Evolutionary conservation across 805 yeast genomes (phyloP), one percentile per base, ranked within the genome.

Genomic region (Pichia paraexigua): DNA sequence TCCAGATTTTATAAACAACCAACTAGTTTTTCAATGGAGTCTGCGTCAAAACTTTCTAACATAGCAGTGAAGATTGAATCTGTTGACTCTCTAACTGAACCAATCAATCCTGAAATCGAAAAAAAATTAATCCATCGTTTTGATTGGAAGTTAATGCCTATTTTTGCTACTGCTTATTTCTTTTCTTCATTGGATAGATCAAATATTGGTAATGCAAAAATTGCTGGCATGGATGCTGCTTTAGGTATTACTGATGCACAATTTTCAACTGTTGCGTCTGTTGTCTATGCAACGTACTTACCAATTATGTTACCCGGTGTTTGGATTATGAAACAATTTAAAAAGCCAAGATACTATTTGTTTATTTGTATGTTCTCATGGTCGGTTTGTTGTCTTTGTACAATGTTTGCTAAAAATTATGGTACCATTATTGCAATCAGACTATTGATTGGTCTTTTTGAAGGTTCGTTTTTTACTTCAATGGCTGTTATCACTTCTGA

Each of bases 81-180:
- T n/a, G 10, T 42, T 25, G 45, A 42, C 24, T 11, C 17, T 17
- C 25, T 25, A 40, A 7, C 30, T 18, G 45, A 22, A 13, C 30
- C 45, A 42, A 24, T 42, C 32, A 24, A 45, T 9, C 47, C 41
- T 12, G 32, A 12, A 11, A 17, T 39, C 10, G 50, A 47, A 35
- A 47, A 47, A 21, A 40, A 24, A 22, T n/a, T 47, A 7, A 25
- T 47, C 7, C 50, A 42, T 43, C 43, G 32, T 20, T 47, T 42
- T 28, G 50, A 47, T 25, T 47, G 50, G 50, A 42, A 42, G n/a
- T 41, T 47, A 20, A 47, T 47, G 50, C 50, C 50, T 18, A 47
- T 47, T 25, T 47, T 47, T 47, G 50, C 50, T 32, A 47, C 50
- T 13, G 37, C 37, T 41, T 47, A 47, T 27, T 47, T 47, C 17